These are phyloP conservation scores for Kitagawia praeruptora DNA, from an alignment of 129 eudicot species.

Conservation along the genomic window DNA sequence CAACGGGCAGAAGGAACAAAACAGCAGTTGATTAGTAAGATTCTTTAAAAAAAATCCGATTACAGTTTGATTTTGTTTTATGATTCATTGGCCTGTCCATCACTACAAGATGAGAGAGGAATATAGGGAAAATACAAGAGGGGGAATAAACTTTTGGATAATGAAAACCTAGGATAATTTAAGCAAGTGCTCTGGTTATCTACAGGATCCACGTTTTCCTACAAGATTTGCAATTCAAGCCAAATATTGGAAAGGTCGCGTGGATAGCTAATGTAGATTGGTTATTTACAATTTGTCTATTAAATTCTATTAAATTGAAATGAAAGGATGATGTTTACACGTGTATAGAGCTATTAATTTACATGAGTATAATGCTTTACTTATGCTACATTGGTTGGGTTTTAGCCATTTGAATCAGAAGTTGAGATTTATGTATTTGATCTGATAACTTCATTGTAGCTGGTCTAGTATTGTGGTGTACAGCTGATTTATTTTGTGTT, in stretches of 20 bases:
- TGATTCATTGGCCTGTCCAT: constrained; percentile 7
- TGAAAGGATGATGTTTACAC: not conserved
- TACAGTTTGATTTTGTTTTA: constrained; percentile 10
- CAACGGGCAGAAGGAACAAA: constrained; percentile 52
- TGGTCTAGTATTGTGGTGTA: not conserved
- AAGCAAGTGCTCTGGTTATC: not conserved
- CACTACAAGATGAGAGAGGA: constrained; percentile 17
- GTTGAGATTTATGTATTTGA: not conserved
- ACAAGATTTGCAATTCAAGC: constrained; percentile 3
- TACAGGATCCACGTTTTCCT: not conserved
- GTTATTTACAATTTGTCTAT: not conserved
- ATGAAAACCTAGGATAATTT: not conserved
- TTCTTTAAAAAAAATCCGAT: constrained; percentile 16
- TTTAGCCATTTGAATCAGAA: not conserved
- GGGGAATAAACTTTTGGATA: not conserved
- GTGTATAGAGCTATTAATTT: not conserved
- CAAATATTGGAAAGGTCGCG: not conserved
- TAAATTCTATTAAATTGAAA: not conserved
- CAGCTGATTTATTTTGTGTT: not conserved
- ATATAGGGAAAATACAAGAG: not conserved
- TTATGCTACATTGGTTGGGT: not conserved
- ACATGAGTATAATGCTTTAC: not conserved
- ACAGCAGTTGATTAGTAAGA: constrained; percentile 75
- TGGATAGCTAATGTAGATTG: not conserved
- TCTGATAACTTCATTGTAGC: not conserved